phyloP scores from a whole-genome alignment of 1,284 basidiomycete genomes.

The Trametes polyzona region DNA sequence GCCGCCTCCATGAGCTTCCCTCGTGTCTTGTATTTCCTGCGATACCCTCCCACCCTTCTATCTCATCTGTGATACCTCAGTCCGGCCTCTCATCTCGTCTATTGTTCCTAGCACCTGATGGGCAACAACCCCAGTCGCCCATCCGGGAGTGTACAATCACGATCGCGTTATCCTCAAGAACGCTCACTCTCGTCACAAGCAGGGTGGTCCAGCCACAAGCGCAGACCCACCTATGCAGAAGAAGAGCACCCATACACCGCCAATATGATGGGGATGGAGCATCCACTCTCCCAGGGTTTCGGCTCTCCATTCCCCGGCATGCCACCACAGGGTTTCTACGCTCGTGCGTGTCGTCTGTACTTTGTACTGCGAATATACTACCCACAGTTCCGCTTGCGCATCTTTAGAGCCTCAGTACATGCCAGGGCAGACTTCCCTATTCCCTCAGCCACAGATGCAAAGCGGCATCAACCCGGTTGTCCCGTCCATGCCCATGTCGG shows the following conservation, averaged over 20 bases:
- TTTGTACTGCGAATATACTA: not conserved
- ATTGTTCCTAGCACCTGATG: constrained; percentile 16
- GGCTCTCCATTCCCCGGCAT: constrained; percentile 4
- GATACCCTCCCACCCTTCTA: constrained; percentile 8
- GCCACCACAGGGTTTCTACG: constrained; percentile 2
- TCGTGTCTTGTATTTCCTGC: constrained; percentile 3
- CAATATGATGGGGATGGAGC: not conserved
- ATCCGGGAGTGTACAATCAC: constrained; percentile 2
- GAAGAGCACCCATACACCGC: constrained; percentile 4
- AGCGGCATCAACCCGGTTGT: constrained; percentile 6
- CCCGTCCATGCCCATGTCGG: constrained; percentile 10
- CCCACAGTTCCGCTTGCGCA: not conserved
- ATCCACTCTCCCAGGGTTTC: not conserved
- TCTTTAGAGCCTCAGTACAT: constrained; percentile 6
- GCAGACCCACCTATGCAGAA: constrained; percentile 8
- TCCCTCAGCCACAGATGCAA: constrained; percentile 17
- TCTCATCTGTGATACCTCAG: constrained; percentile 12
- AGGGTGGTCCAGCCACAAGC: constrained; percentile 4
- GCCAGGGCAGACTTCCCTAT: not conserved
- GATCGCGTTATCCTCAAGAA: constrained; percentile 5
- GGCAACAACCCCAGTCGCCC: constrained; percentile 24
- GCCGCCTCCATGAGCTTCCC: constrained; percentile 14
- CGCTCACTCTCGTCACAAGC: constrained; percentile 13
- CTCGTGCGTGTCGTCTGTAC: constrained; percentile 1
- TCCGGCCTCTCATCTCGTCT: constrained; percentile 1